These are phyloP conservation scores for Lentithecium fluviatile DNA, from an alignment of 495 filamentous ascomycete species.

Conservation along the genomic window DNA sequence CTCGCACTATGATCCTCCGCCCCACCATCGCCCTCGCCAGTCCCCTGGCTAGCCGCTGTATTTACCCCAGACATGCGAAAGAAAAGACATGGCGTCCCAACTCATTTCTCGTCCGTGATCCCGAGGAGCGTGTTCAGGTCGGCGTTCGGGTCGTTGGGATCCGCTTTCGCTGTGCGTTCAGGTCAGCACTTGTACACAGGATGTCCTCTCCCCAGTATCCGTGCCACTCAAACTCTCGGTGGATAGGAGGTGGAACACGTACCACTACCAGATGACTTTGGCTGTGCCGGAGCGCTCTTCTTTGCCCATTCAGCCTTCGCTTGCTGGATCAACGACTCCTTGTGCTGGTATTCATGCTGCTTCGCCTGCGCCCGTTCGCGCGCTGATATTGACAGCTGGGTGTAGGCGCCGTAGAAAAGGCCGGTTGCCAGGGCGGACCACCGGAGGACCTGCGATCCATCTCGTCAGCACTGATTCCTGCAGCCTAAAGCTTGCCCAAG, in stretches of 20 bases:
- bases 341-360: conserved; percentile 79
- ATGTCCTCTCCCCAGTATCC: background rate
- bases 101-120: conserved; percentile 54
- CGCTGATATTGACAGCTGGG: conserved; percentile 74
- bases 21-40: background rate
- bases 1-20: background rate
- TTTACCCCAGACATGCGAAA: background rate
- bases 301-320: conserved; percentile 88
- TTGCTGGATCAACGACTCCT: conserved; percentile 81
- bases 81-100: conserved; percentile 1
- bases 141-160: conserved; percentile 81
- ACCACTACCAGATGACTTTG: conserved; percentile 55
- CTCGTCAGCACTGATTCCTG: conserved; percentile 10
- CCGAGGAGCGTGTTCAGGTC: conserved; percentile 84
- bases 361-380: conserved; percentile 62
- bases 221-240: no score
- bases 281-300: conserved; percentile 60
- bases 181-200: conserved; percentile 1
- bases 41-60: background rate
- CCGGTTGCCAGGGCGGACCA: conserved; percentile 86
- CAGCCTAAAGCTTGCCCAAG: background rate
- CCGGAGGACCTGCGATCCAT: conserved; percentile 74
- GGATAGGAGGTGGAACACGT: conserved; percentile 40
- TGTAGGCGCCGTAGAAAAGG: conserved; percentile 87
- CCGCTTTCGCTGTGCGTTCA: conserved; percentile 47